A percentile compares a stretch with the other conserved stretches of the same genome.
Evolutionary conservation across 2,329 filamentous ascomycete species (phyloP).

Genomic region (Escovopsis sp.): DNA sequence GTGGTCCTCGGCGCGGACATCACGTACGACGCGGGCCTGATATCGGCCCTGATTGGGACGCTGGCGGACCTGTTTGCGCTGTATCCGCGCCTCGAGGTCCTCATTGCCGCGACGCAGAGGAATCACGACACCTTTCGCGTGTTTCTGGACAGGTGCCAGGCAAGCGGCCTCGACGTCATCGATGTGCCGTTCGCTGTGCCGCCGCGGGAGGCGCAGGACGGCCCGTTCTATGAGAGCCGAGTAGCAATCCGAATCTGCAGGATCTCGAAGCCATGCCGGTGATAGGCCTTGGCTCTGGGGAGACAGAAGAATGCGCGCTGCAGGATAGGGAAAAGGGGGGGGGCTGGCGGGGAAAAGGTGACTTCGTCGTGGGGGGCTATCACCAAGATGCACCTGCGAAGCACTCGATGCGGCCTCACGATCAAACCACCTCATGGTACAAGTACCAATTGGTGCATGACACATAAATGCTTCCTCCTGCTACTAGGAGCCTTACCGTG

Average conservation of each 20-base stretch:
- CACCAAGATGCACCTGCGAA: too few relatives aligned
- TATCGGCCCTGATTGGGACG: slow-evolving; percentile 50
- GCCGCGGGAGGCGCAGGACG: slow-evolving; percentile 29
- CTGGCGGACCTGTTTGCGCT: slow-evolving; percentile 45
- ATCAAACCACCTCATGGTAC: too few relatives aligned
- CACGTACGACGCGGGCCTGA: slow-evolving; percentile 55
- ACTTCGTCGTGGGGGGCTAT: not conserved
- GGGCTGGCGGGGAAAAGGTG: not conserved
- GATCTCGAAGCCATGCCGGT: slow-evolving; percentile 11
- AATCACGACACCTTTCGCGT: slow-evolving; percentile 53
- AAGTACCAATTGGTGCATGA: too few relatives aligned
- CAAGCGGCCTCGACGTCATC: slow-evolving; percentile 27
- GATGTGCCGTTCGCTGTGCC: slow-evolving; percentile 29
- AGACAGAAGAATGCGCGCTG: too few relatives aligned
- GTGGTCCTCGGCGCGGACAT: slow-evolving; percentile 63
- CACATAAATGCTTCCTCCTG: too few relatives aligned
- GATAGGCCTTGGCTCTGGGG: too few relatives aligned
- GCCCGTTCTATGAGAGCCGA: slow-evolving; percentile 50
- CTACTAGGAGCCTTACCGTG: too few relatives aligned
- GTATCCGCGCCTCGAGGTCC: slow-evolving; percentile 39
- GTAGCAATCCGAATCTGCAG: slow-evolving; percentile 41
- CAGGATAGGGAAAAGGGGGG: not conserved
- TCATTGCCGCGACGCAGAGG: slow-evolving; percentile 57
- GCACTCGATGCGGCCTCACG: too few relatives aligned
- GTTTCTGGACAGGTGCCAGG: slow-evolving; percentile 46